phyloP scores from a whole-genome alignment of 1,284 basidiomycete species.

The Xanthoconium separans region DNA sequence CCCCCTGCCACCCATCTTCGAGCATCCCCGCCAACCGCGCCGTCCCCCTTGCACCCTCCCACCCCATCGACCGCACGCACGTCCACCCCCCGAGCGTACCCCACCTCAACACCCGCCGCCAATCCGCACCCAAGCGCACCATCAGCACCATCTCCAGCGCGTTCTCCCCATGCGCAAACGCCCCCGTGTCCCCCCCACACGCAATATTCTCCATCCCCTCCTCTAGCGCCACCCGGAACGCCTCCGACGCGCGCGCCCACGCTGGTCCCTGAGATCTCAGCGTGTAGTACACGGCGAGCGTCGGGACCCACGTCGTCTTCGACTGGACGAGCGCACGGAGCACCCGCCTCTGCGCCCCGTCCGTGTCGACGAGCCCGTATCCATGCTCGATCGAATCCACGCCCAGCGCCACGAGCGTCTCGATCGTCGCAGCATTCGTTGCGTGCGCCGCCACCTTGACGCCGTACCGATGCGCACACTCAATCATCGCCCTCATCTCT shows the following conservation, averaged over 20 bases:
- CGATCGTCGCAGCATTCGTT: constrained; percentile 39
- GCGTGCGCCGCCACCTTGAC: constrained; percentile 65
- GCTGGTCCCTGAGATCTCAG: constrained; percentile 1
- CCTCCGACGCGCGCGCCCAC: constrained; percentile 35
- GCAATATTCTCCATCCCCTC: constrained; percentile 48
- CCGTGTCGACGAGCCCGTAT: constrained; percentile 24
- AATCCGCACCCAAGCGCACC: constrained; percentile 34
- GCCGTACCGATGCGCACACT: constrained; percentile 49
- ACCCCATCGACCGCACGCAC: constrained; percentile 49
- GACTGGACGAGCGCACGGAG: constrained; percentile 29
- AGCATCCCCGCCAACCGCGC: not conserved
- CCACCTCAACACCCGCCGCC: constrained; percentile 56
- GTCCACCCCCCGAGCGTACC: constrained; percentile 55
- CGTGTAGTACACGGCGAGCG: constrained; percentile 52
- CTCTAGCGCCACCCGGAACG: constrained; percentile 48
- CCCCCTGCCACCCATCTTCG: constrained; percentile 35
- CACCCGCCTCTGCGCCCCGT: constrained; percentile 13
- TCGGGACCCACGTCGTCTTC: constrained; percentile 56
- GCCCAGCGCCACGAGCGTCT: constrained; percentile 36
- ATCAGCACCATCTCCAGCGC: not conserved
- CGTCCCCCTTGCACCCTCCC: constrained; percentile 44
- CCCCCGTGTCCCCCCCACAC: constrained; percentile 33
- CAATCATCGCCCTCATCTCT: constrained; percentile 53
- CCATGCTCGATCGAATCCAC: constrained; percentile 55
- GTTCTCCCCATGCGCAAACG: not conserved